These are phyloP conservation scores for Delonix regia DNA, from an alignment of 306 rosid species.

Conservation along the genomic window DNA sequence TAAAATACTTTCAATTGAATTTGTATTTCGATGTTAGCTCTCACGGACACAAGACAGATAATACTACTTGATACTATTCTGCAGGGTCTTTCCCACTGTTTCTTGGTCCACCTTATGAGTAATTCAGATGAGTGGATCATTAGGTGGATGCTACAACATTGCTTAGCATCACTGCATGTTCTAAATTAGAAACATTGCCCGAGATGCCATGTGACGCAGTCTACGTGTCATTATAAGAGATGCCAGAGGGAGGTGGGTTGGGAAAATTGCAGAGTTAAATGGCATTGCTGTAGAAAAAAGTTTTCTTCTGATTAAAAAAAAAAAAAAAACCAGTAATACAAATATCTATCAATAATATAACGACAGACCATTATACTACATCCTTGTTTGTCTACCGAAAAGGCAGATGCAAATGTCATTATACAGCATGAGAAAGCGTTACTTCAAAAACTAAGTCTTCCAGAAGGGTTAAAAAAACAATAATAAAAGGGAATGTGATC, in stretches of 20 bases:
- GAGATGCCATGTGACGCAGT: background rate
- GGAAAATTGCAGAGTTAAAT: background rate
- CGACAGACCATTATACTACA: background rate
- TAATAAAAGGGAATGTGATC: background rate
- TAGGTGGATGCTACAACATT: background rate
- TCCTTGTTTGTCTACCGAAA: background rate
- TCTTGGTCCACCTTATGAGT: background rate
- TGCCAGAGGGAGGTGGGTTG: background rate
- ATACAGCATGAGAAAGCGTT: background rate
- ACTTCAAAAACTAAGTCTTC: background rate
- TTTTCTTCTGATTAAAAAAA: background rate
- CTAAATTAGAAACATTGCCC: background rate
- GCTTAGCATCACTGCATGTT: background rate
- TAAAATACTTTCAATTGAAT: background rate
- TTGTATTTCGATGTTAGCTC: background rate
- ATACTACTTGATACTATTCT: background rate
- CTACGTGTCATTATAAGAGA: background rate
- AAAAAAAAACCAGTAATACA: background rate
- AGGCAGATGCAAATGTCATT: background rate
- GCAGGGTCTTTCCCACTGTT: background rate
- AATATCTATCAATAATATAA: background rate
- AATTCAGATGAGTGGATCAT: background rate
- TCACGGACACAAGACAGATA: background rate
- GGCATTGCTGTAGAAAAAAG: background rate
- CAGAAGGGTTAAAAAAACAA: background rate